Conservation (phyloP, 805 yeast genomes). For the Grigorovia jiainica region DNA sequence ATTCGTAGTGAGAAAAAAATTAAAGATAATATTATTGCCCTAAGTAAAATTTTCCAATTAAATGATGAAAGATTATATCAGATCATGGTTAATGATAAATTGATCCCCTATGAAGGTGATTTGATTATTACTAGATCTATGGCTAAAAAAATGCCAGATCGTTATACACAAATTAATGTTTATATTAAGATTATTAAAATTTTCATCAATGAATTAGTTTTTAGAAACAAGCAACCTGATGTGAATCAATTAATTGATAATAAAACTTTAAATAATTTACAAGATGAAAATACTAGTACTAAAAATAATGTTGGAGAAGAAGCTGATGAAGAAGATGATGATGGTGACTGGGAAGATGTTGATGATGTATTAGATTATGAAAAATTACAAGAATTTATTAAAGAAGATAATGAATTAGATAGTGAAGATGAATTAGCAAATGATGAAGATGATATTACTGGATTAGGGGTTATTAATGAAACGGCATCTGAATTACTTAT, state of each 20-base stretch:
- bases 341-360: conserved; percentile 68
- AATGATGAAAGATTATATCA: conserved; percentile 42
- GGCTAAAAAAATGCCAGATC: conserved; percentile 55
- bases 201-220: conserved; percentile 56
- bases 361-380: conserved; percentile 62
- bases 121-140: conserved; percentile 79
- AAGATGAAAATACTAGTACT: not conserved
- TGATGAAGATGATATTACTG: conserved; percentile 10
- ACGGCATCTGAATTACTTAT: conserved; percentile 32
- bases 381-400: conserved; percentile 43
- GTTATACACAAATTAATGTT: conserved; percentile 58
- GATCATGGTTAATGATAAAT: conserved; percentile 67
- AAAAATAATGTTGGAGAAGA: conserved; percentile 6
- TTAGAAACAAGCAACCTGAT: conserved; percentile 48
- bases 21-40: conserved; percentile 54
- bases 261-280: conserved; percentile 20
- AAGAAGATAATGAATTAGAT: conserved; percentile 21
- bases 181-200: conserved; percentile 64
- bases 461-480: conserved; percentile 10
- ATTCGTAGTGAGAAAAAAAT: conserved; percentile 72
- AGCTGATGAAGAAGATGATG: conserved; percentile 18
- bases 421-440: conserved; percentile 10
- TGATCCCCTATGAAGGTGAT: conserved; percentile 48
- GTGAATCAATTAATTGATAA: conserved; percentile 14
- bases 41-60: conserved; percentile 56